Conservation (phyloP, 345 rosid species). For the Stellera chamaejasme region DNA sequence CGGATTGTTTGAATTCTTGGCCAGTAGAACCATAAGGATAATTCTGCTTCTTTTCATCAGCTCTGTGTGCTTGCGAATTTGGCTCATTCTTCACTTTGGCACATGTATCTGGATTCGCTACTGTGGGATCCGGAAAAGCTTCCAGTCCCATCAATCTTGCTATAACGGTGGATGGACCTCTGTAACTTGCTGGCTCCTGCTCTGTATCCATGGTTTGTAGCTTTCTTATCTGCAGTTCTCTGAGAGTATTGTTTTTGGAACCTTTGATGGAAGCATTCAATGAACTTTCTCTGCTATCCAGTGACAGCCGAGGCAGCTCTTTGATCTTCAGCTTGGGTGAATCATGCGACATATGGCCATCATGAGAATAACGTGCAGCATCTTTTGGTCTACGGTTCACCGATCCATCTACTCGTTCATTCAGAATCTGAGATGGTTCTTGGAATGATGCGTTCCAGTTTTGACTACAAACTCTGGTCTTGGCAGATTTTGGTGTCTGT, state of each 20-base stretch:
- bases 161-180: conserved; percentile 56
- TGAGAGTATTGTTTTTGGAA: conserved; percentile 29
- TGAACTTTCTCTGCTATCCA: conserved; percentile 69
- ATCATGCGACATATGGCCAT: conserved; percentile 60
- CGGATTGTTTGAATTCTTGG: conserved; percentile 37
- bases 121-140: conserved; percentile 33
- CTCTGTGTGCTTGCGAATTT: conserved; percentile 21
- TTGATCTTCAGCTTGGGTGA: conserved; percentile 48
- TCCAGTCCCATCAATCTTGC: conserved; percentile 95
- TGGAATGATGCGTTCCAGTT: conserved; percentile 30
- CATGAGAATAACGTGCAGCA: conserved; percentile 78
- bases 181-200: conserved; percentile 48
- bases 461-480: conserved; percentile 29
- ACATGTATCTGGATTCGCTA: conserved; percentile 12
- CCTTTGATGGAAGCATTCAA: conserved; percentile 30
- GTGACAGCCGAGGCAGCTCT: conserved; percentile 79
- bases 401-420: conserved; percentile 29
- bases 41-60: conserved; percentile 27
- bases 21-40: conserved; percentile 27
- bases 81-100: conserved; percentile 19
- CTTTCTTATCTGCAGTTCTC: conserved; percentile 15
- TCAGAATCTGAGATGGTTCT: conserved; percentile 23
- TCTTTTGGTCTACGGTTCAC: conserved; percentile 34
- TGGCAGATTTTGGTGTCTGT: conserved; percentile 35
- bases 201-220: conserved; percentile 10